Conservation (phyloP, 1,139 yeast species). For the Magnusiomyces suaveolens region DNA sequence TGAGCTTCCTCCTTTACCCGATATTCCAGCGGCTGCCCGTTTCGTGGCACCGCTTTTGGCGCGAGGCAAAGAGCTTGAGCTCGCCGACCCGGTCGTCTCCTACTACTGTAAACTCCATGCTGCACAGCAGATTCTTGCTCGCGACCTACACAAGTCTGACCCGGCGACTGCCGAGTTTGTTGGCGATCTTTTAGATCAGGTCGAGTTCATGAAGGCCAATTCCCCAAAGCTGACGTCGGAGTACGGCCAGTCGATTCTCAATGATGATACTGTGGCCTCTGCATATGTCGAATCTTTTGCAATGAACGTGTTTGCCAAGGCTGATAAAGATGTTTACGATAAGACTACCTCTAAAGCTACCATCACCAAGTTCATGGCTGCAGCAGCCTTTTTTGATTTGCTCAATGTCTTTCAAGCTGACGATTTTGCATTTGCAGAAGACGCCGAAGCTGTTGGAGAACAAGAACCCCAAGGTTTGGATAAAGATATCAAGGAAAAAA, state of each 20-base stretch:
- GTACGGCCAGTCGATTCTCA: constrained; percentile 41
- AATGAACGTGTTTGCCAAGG: constrained; percentile 49
- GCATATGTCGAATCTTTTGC: constrained; percentile 55
- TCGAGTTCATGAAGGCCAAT: constrained; percentile 43
- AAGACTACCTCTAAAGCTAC: constrained; percentile 33
- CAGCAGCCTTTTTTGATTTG: constrained; percentile 41
- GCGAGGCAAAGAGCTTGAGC: constrained; percentile 11
- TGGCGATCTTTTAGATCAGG: constrained; percentile 48
- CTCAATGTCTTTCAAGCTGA: constrained; percentile 34
- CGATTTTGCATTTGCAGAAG: constrained; percentile 29
- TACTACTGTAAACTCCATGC: constrained; percentile 38
- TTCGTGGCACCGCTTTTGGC: neutral
- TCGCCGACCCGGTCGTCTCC: constrained; percentile 12
- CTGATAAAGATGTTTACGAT: constrained; percentile 38
- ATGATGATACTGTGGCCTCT: constrained; percentile 48
- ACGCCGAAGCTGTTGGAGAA: constrained; percentile 17
- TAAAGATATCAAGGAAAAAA: constrained; percentile 33
- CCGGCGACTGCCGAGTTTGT: constrained; percentile 50
- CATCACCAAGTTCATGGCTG: constrained; percentile 41
- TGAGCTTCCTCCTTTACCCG: neutral
- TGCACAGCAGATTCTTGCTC: constrained; percentile 52
- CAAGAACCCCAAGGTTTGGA: constrained; percentile 17
- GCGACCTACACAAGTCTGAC: constrained; percentile 47
- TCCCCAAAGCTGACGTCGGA: constrained; percentile 24
- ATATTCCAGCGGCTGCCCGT: neutral